Evolutionary conservation across 208 protist species (phyloP).

Genomic region (Endotrypanum monterogeii): DNA sequence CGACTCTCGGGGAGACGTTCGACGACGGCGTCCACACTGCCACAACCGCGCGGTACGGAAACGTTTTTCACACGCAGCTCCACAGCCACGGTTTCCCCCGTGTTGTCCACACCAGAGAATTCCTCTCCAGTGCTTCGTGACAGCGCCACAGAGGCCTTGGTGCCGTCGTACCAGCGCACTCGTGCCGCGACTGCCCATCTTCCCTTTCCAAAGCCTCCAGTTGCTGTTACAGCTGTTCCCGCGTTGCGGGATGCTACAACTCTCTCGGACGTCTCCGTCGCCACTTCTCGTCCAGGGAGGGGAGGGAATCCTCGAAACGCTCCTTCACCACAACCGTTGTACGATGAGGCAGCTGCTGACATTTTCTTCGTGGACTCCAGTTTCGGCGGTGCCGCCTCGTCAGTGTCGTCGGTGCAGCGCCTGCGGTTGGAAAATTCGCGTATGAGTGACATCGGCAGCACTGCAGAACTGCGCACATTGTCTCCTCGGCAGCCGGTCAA

Average conservation of each 20-base stretch:
- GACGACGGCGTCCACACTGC: constrained; percentile 5
- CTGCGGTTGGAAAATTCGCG: background rate
- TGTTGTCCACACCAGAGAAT: background rate
- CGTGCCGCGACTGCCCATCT: background rate
- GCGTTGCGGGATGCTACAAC: background rate
- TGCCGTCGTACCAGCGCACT: background rate
- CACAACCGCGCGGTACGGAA: background rate
- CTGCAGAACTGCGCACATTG: constrained; percentile 1
- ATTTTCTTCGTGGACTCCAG: constrained; percentile 20
- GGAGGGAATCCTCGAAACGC: background rate
- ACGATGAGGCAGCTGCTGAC: constrained; percentile 28
- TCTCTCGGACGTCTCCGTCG: background rate
- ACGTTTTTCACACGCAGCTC: background rate
- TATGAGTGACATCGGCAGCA: background rate
- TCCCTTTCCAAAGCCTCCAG: background rate
- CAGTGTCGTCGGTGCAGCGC: background rate
- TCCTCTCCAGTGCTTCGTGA: background rate
- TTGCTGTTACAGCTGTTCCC: background rate
- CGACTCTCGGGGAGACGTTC: constrained; percentile 4
- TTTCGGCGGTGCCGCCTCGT: background rate
- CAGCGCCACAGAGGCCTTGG: background rate
- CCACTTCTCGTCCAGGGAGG: background rate
- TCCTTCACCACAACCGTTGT: constrained; percentile 19
- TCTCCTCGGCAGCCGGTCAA: constrained; percentile 13
- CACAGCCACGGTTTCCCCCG: constrained; percentile 3